Evolutionary conservation across 306 rosid genomes (phyloP).

Genomic region (Ochetophila trinervis): DNA sequence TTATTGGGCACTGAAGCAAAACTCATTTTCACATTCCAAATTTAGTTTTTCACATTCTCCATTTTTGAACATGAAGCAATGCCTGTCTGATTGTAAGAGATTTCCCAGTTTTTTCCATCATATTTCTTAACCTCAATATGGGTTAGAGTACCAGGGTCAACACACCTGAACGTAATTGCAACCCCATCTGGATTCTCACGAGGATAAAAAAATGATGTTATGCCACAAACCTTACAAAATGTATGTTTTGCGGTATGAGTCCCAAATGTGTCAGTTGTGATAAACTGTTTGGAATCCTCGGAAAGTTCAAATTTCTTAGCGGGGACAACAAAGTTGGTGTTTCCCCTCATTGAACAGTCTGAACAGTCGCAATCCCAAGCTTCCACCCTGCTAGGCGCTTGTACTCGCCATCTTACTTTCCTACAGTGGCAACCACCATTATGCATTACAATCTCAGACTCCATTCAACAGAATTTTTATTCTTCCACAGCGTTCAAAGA

Average conservation of each 20-base stretch:
- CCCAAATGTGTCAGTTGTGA: slow-evolving; percentile 75
- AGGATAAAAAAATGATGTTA: slow-evolving; percentile 76
- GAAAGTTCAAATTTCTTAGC: slow-evolving; percentile 52
- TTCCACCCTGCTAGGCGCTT: slow-evolving; percentile 55
- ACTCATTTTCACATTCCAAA: too few relatives aligned
- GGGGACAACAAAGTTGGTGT: slow-evolving; percentile 62
- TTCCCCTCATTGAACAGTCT: slow-evolving; percentile 68
- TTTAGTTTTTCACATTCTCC: background rate
- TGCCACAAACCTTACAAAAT: slow-evolving; percentile 80
- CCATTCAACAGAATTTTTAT: slow-evolving; percentile 44
- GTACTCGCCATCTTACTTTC: slow-evolving; percentile 70
- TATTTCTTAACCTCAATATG: slow-evolving; percentile 45
- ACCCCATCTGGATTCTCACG: slow-evolving; percentile 94
- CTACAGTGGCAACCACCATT: slow-evolving; percentile 86
- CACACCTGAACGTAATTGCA: slow-evolving; percentile 62
- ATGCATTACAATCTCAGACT: slow-evolving; percentile 51
- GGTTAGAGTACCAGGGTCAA: slow-evolving; percentile 71
- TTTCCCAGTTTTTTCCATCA: slow-evolving; percentile 82
- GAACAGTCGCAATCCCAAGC: slow-evolving; percentile 87
- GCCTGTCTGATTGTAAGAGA: slow-evolving; percentile 19
- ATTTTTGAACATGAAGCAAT: slow-evolving; percentile 48
- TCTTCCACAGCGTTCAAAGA: background rate
- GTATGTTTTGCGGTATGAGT: slow-evolving; percentile 80
- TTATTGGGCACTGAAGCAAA: too few relatives aligned
- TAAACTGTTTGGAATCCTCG: slow-evolving; percentile 54